phyloP scores from a whole-genome alignment of 1,284 basidiomycete genomes.

The Pseudozyma flocculosa region DNA sequence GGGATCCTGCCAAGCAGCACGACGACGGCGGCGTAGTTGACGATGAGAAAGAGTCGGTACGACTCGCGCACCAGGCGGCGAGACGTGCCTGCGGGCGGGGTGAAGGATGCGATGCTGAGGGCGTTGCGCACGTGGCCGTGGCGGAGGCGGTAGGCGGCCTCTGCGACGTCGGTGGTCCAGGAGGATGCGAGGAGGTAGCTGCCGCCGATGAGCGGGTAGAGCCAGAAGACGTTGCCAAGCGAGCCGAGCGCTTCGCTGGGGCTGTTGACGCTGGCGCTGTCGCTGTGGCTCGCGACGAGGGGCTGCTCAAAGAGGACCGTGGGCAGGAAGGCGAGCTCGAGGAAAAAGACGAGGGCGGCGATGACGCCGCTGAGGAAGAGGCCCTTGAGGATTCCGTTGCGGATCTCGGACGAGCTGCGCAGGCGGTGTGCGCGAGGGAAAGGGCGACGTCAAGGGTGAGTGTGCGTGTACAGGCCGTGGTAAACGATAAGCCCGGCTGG shows the following conservation, averaged over 20 bases:
- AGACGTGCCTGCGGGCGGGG: constrained; percentile 28
- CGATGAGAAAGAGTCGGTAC: constrained; percentile 44
- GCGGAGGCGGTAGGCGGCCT: constrained; percentile 44
- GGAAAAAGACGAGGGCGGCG: constrained; percentile 46
- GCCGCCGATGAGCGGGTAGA: constrained; percentile 54
- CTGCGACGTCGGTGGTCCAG: constrained; percentile 52
- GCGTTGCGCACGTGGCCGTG: constrained; percentile 16
- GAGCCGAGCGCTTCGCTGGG: constrained; percentile 15
- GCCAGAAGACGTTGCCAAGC: constrained; percentile 46
- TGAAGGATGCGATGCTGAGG: constrained; percentile 22
- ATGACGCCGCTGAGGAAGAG: constrained; percentile 46
- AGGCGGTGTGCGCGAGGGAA: no score
- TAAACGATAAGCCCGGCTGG: no score
- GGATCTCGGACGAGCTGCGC: constrained; percentile 41
- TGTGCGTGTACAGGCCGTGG: no score
- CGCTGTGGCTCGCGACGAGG: not conserved
- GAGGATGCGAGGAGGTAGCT: constrained; percentile 53
- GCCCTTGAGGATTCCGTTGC: constrained; percentile 49
- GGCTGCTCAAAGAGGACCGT: constrained; percentile 37
- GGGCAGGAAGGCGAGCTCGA: constrained; percentile 53
- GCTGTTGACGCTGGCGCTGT: not conserved
- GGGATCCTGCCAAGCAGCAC: constrained; percentile 41
- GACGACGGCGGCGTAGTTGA: constrained; percentile 47
- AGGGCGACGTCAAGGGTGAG: no score
- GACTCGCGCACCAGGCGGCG: constrained; percentile 41